Conservation (phyloP, 306 rosid species). For the Trifolium fragiferum region DNA sequence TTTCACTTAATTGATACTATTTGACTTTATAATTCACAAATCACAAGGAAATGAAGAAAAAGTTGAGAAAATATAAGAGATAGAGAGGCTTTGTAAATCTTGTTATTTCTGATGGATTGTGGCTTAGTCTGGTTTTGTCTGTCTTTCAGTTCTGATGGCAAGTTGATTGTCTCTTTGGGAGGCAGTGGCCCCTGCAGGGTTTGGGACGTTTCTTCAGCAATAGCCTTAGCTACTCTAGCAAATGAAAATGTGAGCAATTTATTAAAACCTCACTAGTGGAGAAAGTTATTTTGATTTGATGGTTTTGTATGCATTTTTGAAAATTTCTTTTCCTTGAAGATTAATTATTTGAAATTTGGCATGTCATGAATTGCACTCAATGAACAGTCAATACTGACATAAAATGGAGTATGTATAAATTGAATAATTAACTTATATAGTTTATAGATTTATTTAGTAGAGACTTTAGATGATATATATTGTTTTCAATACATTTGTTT, state of each 20-base stretch:
- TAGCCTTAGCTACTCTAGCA: constrained; percentile 58
- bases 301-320: constrained; percentile 31
- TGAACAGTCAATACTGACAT: neutral
- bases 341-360: constrained; percentile 21
- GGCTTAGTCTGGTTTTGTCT: constrained; percentile 40
- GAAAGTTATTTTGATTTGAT: constrained; percentile 27
- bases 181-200: constrained; percentile 83
- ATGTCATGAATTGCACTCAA: constrained; percentile 14
- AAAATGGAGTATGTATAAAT: constrained; percentile 22
- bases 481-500: neutral
- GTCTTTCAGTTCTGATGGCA: constrained; percentile 80
- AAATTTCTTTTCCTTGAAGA: constrained; percentile 24
- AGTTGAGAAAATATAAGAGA: constrained; percentile 12
- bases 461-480: constrained; percentile 6
- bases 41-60: neutral
- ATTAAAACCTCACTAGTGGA: constrained; percentile 24
- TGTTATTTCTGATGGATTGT: constrained; percentile 40
- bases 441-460: neutral
- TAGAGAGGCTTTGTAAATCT: constrained; percentile 10
- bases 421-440: neutral
- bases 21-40: constrained; percentile 7
- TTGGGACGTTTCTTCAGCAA: constrained; percentile 80
- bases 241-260: constrained; percentile 70
- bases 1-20: constrained; percentile 24
- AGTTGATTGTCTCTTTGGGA: constrained; percentile 81